Conservation (phyloP, 2,329 filamentous ascomycete genomes). For the Xylariaceae sp. region DNA sequence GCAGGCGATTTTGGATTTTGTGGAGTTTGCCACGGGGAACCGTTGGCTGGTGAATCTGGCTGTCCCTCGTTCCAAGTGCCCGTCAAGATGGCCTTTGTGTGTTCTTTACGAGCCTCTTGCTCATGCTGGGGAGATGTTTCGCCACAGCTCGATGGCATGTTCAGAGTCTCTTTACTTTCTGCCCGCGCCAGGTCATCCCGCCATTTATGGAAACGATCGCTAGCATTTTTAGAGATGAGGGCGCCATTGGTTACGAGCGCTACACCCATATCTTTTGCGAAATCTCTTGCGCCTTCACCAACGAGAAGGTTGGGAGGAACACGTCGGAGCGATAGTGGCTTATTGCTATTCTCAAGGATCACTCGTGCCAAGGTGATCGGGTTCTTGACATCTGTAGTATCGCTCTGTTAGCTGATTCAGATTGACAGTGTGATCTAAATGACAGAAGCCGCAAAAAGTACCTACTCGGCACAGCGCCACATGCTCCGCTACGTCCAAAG, state of each 20-base stretch:
- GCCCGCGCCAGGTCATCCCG: conserved; percentile 71
- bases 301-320: conserved; percentile 94
- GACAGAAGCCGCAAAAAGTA: conserved; percentile 31
- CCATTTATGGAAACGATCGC: conserved; percentile 83
- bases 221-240: conserved; percentile 80
- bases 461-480: conserved; percentile 88
- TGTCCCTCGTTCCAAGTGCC: conserved; percentile 70
- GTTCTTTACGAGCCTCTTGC: conserved; percentile 49
- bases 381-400: conserved; percentile 80
- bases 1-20: conserved; percentile 26
- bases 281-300: conserved; percentile 83
- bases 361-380: conserved; percentile 86
- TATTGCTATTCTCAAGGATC: conserved; percentile 78
- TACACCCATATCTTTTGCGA: conserved; percentile 81
- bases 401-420: not conserved
- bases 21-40: conserved; percentile 29
- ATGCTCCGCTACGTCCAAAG: conserved; percentile 87
- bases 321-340: conserved; percentile 80
- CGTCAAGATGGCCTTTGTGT: conserved; percentile 60
- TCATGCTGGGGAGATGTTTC: conserved; percentile 6
- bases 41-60: conserved; percentile 59
- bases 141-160: conserved; percentile 33
- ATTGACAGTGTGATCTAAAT: not conserved
- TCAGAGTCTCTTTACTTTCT: conserved; percentile 53
- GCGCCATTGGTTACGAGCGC: conserved; percentile 74